Evolutionary conservation across 177 flowering plant genomes (phyloP).

Genomic region (Vitis hybrid): DNA sequence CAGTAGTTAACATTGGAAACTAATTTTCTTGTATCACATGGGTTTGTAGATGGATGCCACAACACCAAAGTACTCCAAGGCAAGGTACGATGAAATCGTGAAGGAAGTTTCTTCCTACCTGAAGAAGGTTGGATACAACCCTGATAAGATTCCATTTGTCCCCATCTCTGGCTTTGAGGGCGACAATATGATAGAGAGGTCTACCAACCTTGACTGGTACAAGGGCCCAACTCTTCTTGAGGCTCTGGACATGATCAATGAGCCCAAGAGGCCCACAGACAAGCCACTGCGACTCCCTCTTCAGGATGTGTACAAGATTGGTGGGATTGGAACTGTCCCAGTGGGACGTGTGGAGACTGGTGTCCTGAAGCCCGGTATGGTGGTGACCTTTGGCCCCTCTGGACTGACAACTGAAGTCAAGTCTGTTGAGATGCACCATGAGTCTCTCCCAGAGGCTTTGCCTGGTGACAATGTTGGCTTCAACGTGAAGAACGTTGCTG

Average conservation of each 20-base stretch:
- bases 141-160: slow-evolving; percentile 68
- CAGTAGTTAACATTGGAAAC: too few species aligned
- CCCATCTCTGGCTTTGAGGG: slow-evolving; percentile 84
- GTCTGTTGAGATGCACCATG: slow-evolving; percentile 87
- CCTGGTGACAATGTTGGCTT: slow-evolving; percentile 80
- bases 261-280: slow-evolving; percentile 91
- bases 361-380: slow-evolving; percentile 72
- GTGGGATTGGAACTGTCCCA: slow-evolving; percentile 82
- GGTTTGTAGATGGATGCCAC: slow-evolving; percentile 69
- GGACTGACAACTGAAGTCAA: slow-evolving; percentile 80
- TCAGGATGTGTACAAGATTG: slow-evolving; percentile 84
- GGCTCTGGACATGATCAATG: slow-evolving; percentile 61
- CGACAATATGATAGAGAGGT: slow-evolving; percentile 82
- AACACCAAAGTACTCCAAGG: slow-evolving; percentile 79
- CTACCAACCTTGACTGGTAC: slow-evolving; percentile 89
- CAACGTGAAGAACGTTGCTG: slow-evolving; percentile 80
- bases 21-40: too few species aligned
- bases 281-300: slow-evolving; percentile 85
- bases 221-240: slow-evolving; percentile 91
- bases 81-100: slow-evolving; percentile 77
- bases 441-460: slow-evolving; percentile 64
- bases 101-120: slow-evolving; percentile 83
- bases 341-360: slow-evolving; percentile 87
- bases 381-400: slow-evolving; percentile 72
- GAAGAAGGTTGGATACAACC: slow-evolving; percentile 91